Evolutionary conservation across 2,329 filamentous ascomycete genomes (phyloP).

Genomic region (Fusarium sp.): DNA sequence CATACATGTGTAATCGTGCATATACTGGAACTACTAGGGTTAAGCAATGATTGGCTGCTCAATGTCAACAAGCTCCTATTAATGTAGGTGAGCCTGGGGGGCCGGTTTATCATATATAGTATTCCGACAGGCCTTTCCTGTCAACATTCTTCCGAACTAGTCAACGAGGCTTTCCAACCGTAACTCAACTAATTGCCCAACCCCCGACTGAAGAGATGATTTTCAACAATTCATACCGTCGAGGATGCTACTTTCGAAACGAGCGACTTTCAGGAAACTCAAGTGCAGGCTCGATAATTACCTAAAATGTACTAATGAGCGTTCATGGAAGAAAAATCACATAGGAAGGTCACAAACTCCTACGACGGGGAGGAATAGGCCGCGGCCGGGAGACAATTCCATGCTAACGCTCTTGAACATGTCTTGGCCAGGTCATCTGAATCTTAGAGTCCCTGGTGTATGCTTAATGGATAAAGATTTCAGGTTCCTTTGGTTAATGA

Average conservation of each 20-base stretch:
- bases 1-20: too few species aligned
- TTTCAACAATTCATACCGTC: too few species aligned
- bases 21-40: neutral
- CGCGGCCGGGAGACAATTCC: too few species aligned
- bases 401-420: neutral
- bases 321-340: neutral
- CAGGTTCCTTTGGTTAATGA: accelerated
- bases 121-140: neutral
- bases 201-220: too few species aligned
- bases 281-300: neutral
- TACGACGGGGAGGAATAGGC: accelerated
- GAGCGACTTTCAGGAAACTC: too few species aligned
- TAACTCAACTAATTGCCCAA: too few species aligned
- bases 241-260: too few species aligned
- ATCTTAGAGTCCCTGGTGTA: too few species aligned
- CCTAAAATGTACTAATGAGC: neutral
- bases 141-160: neutral
- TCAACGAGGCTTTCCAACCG: too few species aligned
- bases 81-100: neutral
- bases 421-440: neutral
- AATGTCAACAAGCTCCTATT: neutral
- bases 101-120: neutral
- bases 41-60: neutral
- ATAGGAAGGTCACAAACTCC: neutral
- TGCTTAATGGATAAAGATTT: neutral